Percentiles rank a stretch among this genome's conserved stretches.
These are phyloP conservation scores for Heimioporus retisporus DNA, from an alignment of 1,284 basidiomycete species.

Conservation along the genomic window DNA sequence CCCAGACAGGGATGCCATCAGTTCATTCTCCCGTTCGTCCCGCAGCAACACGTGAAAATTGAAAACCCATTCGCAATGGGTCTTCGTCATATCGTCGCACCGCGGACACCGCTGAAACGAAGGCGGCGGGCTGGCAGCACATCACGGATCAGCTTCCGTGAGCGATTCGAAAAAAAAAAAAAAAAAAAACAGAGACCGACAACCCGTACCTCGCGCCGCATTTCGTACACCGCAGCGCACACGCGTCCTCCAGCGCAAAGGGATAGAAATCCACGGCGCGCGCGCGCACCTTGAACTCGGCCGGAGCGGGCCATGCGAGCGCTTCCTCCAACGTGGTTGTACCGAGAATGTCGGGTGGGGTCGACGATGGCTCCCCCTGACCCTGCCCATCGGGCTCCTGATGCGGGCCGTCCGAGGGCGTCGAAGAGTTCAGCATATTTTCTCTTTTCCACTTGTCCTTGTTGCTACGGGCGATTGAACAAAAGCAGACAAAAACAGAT, in stretches of 20 bases:
- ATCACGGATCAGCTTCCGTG: constrained; percentile 4
- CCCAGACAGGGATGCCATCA: constrained; percentile 57
- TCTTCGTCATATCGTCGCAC: constrained; percentile 63
- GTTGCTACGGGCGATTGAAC: constrained; percentile 32
- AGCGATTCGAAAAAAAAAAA: no score
- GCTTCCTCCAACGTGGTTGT: constrained; percentile 53
- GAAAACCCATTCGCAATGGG: constrained; percentile 58
- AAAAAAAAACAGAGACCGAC: neutral
- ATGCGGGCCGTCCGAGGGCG: constrained; percentile 1
- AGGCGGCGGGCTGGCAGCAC: constrained; percentile 55
- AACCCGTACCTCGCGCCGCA: constrained; percentile 60
- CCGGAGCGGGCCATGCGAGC: constrained; percentile 43
- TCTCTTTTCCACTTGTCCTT: constrained; percentile 43
- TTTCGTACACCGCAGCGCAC: constrained; percentile 59
- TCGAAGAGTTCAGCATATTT: constrained; percentile 16
- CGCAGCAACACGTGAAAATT: constrained; percentile 60
- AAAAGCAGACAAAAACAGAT: neutral
- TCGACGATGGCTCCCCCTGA: constrained; percentile 1
- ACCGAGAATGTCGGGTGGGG: neutral
- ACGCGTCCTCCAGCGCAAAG: constrained; percentile 56
- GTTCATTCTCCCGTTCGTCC: constrained; percentile 54
- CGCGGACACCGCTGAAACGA: constrained; percentile 55
- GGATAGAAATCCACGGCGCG: constrained; percentile 69
- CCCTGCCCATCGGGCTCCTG: constrained; percentile 1
- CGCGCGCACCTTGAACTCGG: constrained; percentile 58